These are phyloP conservation scores for Lipomyces sp. DNA, from an alignment of 805 yeast genomes.

Conservation along the genomic window DNA sequence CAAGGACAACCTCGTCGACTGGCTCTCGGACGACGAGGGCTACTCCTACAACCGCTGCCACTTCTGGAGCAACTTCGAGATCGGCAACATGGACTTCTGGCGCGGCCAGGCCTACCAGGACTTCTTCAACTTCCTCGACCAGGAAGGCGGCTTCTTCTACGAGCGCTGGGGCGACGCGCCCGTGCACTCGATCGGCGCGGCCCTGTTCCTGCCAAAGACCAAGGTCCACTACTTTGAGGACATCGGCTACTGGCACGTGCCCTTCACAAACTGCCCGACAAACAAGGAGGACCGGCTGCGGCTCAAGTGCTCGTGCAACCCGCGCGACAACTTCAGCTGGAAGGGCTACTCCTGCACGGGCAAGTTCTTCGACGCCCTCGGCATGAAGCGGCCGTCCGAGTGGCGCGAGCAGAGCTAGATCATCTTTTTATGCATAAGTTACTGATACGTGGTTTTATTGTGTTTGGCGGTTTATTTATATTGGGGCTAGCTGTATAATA, in stretches of 20 bases:
- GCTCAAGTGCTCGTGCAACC: conserved; percentile 59
- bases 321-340: conserved; percentile 40
- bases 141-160: conserved; percentile 65
- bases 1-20: conserved; percentile 61
- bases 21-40: conserved; percentile 68
- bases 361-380: conserved; percentile 36
- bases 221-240: conserved; percentile 59
- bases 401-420: conserved; percentile 27
- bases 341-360: conserved; percentile 43
- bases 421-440: too few relatives aligned
- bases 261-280: conserved; percentile 59
- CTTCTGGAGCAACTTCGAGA: conserved; percentile 77
- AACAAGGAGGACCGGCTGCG: conserved; percentile 48
- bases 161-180: conserved; percentile 84
- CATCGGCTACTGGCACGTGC: conserved; percentile 57
- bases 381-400: conserved; percentile 26
- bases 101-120: conserved; percentile 51
- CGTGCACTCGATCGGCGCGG: conserved; percentile 62
- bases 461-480: not conserved
- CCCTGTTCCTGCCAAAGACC: conserved; percentile 50
- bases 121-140: conserved; percentile 56
- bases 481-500: not conserved
- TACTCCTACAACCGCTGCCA: conserved; percentile 69
- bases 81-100: conserved; percentile 58
- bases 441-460: not conserved